These are phyloP conservation scores for Lepidium africanum DNA, from an alignment of 345 rosid genomes.

Conservation along the genomic window DNA sequence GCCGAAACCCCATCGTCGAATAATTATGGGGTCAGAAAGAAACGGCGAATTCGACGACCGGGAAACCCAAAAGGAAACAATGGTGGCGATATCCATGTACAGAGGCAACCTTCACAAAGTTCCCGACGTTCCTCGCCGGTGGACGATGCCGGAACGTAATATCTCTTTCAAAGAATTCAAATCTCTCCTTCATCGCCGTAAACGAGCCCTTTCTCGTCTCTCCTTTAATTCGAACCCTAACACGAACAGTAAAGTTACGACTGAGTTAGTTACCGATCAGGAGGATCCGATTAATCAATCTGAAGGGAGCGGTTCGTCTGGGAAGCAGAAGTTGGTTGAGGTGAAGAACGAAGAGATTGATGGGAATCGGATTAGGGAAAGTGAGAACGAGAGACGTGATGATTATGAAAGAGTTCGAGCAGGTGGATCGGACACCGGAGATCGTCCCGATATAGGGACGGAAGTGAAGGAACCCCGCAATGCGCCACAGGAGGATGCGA, in stretches of 20 bases:
- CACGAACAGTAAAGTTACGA: conserved; percentile 8
- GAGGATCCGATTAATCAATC: neutral
- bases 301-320: neutral
- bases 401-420: neutral
- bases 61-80: neutral
- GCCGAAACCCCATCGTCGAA: neutral
- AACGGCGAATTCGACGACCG: conserved; percentile 19
- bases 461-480: conserved; percentile 9
- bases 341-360: conserved; percentile 16
- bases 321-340: conserved; percentile 24
- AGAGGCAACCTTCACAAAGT: conserved; percentile 86
- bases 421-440: conserved; percentile 19
- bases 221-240: conserved; percentile 21
- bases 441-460: neutral
- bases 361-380: conserved; percentile 4
- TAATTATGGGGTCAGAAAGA: neutral
- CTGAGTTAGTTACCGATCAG: conserved; percentile 3
- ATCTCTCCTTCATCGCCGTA: conserved; percentile 59
- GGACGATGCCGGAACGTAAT: conserved; percentile 58
- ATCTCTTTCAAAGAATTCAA: conserved; percentile 61
- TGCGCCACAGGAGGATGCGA: conserved; percentile 12
- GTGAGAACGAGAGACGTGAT: conserved; percentile 10
- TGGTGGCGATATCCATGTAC: conserved; percentile 93
- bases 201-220: conserved; percentile 51
- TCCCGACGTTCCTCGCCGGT: conserved; percentile 67